Conservation (phyloP, 2,329 filamentous ascomycete species). For the Neopestalotiopsis sp. region DNA sequence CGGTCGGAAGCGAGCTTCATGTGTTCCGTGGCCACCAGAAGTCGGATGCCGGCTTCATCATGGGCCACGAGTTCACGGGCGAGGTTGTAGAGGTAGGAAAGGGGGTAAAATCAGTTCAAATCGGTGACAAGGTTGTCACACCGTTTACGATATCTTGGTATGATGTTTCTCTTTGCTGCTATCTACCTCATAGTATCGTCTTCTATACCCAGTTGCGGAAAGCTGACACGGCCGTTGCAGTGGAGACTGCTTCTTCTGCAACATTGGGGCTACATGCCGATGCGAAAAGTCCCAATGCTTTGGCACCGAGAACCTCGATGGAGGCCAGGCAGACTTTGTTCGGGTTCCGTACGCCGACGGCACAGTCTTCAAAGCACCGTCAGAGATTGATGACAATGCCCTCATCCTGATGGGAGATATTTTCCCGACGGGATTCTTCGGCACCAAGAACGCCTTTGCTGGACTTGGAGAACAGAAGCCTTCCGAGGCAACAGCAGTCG, state of each 20-base stretch:
- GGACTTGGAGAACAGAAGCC: conserved; percentile 63
- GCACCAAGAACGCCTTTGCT: conserved; percentile 77
- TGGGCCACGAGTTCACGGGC: conserved; percentile 90
- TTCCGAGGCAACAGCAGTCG: conserved; percentile 71
- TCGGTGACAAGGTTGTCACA: conserved; percentile 80
- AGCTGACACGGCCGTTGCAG: conserved; percentile 39
- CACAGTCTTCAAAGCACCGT: conserved; percentile 76
- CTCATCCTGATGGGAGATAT: conserved; percentile 92
- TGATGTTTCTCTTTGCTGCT: conserved; percentile 28
- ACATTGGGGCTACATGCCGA: conserved; percentile 75
- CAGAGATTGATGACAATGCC: conserved; percentile 73
- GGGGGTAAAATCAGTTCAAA: conserved; percentile 69
- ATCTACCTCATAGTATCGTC: neutral
- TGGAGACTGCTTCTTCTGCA: conserved; percentile 84
- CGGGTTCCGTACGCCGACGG: conserved; percentile 81
- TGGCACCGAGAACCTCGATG: conserved; percentile 72
- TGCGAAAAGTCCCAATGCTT: conserved; percentile 75
- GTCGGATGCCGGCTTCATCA: conserved; percentile 65
- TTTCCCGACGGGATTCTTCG: conserved; percentile 87
- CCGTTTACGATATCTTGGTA: conserved; percentile 85
- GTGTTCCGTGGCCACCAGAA: conserved; percentile 83
- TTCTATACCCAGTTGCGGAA: neutral
- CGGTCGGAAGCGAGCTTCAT: conserved; percentile 72
- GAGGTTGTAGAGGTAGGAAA: conserved; percentile 71
- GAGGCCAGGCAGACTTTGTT: conserved; percentile 82